phyloP scores from a whole-genome alignment of 768 basidiomycete genomes.

The Rhizopogon vesiculosus region DNA sequence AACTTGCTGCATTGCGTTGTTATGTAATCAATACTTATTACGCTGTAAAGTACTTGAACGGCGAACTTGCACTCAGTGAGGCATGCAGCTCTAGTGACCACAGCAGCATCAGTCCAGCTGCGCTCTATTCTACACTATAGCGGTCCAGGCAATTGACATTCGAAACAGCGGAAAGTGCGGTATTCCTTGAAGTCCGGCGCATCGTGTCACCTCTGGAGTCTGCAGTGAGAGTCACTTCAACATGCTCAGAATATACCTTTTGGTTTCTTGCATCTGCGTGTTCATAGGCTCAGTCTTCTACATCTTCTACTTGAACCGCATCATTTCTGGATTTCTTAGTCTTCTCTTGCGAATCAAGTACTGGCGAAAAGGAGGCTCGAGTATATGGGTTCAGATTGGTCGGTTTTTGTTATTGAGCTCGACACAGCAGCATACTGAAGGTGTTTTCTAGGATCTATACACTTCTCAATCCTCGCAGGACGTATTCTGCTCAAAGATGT shows the following conservation, averaged over 20 bases:
- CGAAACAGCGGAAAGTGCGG: not conserved
- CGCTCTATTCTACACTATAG: no score
- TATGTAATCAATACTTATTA: not conserved
- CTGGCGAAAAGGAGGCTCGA: slow-evolving; percentile 76
- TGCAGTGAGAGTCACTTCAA: not conserved
- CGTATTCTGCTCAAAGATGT: slow-evolving; percentile 86
- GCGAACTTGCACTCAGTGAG: not conserved
- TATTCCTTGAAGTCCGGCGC: not conserved
- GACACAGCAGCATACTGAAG: slow-evolving; percentile 1
- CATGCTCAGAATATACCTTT: slow-evolving; percentile 58
- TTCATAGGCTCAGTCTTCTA: slow-evolving; percentile 58
- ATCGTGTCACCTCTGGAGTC: not conserved
- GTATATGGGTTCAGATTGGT: slow-evolving; percentile 85
- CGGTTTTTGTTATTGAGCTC: slow-evolving; percentile 14
- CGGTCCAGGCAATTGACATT: not conserved
- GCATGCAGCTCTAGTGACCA: not conserved
- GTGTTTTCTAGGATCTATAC: slow-evolving; percentile 66
- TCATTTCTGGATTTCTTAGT: slow-evolving; percentile 67
- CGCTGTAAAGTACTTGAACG: no score
- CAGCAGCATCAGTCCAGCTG: not conserved
- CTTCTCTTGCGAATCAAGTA: slow-evolving; percentile 62
- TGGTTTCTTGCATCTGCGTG: slow-evolving; percentile 59
- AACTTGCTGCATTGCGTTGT: no score
- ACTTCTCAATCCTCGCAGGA: slow-evolving; percentile 85
- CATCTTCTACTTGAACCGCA: slow-evolving; percentile 89